These are phyloP conservation scores for Candida saitoana DNA, from an alignment of 805 yeast genomes.

Conservation along the genomic window DNA sequence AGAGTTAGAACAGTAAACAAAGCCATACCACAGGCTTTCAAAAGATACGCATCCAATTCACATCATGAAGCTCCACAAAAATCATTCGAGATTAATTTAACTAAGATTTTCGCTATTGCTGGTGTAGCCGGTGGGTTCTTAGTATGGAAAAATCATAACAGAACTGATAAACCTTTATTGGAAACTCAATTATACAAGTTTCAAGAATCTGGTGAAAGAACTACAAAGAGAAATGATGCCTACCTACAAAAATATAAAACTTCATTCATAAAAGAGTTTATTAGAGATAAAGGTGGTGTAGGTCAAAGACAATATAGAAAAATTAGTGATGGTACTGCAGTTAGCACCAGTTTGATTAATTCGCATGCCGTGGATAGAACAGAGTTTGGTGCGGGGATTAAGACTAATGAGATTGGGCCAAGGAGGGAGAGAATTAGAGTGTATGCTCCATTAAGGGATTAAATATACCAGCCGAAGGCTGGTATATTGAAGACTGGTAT, in stretches of 20 bases:
- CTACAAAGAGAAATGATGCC: slow-evolving; percentile 32
- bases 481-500: too few species aligned
- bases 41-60: slow-evolving; percentile 19
- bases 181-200: slow-evolving; percentile 35
- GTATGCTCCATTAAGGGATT: slow-evolving; percentile 32
- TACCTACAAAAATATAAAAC: slow-evolving; percentile 36
- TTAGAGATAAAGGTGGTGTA: slow-evolving; percentile 43
- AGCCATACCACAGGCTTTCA: slow-evolving; percentile 10
- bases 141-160: slow-evolving; percentile 29
- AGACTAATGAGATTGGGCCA: slow-evolving; percentile 41
- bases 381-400: slow-evolving; percentile 44
- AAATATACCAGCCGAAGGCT: too few species aligned
- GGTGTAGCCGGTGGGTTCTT: slow-evolving; percentile 34
- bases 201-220: slow-evolving; percentile 26
- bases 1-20: slow-evolving; percentile 8
- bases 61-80: slow-evolving; percentile 19
- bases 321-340: slow-evolving; percentile 23
- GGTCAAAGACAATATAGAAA: slow-evolving; percentile 41
- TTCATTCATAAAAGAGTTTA: slow-evolving; percentile 39
- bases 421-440: slow-evolving; percentile 39
- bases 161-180: slow-evolving; percentile 33
- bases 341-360: slow-evolving; percentile 33
- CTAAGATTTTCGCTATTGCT: slow-evolving; percentile 41
- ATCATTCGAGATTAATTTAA: slow-evolving; percentile 34
- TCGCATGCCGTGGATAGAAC: slow-evolving; percentile 38